Base-by-base conservation (phyloP, 352 stramenopile genomes). In the Phytophthora pinifolia region DNA sequence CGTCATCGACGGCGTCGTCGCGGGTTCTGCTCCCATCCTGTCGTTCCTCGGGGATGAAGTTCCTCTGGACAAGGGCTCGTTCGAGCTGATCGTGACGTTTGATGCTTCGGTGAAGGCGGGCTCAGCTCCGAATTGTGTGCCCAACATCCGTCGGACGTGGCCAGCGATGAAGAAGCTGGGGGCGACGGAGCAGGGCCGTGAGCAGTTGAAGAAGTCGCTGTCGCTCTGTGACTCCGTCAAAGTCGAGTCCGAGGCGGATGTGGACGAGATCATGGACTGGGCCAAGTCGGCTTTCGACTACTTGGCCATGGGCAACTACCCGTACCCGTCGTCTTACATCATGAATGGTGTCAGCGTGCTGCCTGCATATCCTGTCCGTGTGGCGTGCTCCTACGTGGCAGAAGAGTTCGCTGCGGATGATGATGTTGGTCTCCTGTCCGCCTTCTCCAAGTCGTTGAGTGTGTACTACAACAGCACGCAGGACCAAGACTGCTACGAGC, bases 291-390 rank as follows among this genome's bases (percentile, higher is more conserved):
- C 88, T 7, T 98, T 89, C 51, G 94, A 94, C 71, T 93, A 88
- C 71, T 78, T 98, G 75, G 92, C 93, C 13, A 98, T 98, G 88
- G 95, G 94, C 30, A 97, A 98, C 70, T 99, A 96, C 67, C 96
- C 96, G 8, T 99, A 98, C 72, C 84, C 93, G 18, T 96, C 87
- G n/a, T 82, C 76, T 9, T 99, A 98, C 72, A 96, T 98, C 56
- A 83, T 93, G 62, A 95, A 96, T 35, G 88, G 87, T 22, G 46
- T 71, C 35, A 86, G 74, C 41, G 68, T 85, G n/a, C 62, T 98
- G 35, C 94, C 92, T 1, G 73, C 94, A 10, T 98, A 86, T 71
- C 94, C 94, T 6, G 65, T 98, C 34, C 89, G 90, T 31, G 81
- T 79, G 7, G 88, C 92, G 13, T 98, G 92, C 62, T 80, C 67